Evolutionary conservation across 768 basidiomycete genomes (phyloP).

Genomic region (Lactarius evosmus): DNA sequence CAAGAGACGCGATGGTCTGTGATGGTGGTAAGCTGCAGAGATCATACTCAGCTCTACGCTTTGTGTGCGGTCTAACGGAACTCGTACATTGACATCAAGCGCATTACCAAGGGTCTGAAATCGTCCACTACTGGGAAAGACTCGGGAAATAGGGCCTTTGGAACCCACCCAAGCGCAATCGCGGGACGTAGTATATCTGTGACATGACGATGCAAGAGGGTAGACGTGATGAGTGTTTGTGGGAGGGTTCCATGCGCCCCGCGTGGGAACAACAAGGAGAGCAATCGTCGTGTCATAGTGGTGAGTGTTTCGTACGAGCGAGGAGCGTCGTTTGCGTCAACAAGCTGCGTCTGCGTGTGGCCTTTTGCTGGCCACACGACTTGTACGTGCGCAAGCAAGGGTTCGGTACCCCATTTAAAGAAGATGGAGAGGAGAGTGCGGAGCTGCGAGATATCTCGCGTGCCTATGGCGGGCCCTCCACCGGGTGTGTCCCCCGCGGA

Average conservation of each 20-base stretch:
- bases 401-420: conserved; percentile 70
- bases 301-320: conserved; percentile 47
- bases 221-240: conserved; percentile 58
- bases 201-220: conserved; percentile 55
- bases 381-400: conserved; percentile 46
- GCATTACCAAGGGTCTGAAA: conserved; percentile 50
- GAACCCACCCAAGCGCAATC: conserved; percentile 71
- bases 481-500: conserved; percentile 7
- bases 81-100: conserved; percentile 62
- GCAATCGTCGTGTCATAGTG: conserved; percentile 42
- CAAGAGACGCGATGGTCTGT: conserved; percentile 63
- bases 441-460: conserved; percentile 60
- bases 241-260: conserved; percentile 48
- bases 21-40: conserved; percentile 56
- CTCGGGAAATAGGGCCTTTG: conserved; percentile 45
- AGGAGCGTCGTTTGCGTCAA: conserved; percentile 43
- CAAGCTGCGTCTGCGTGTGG: conserved; percentile 25
- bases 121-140: conserved; percentile 42
- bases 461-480: conserved; percentile 48
- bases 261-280: conserved; percentile 51
- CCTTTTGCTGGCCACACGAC: conserved; percentile 40
- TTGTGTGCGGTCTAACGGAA: not conserved
- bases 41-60: not conserved
- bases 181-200: conserved; percentile 57
- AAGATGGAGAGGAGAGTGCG: conserved; percentile 62